Evolutionary conservation across 2,329 filamentous ascomycete genomes (phyloP).

Genomic region (Diplodia corticola): DNA sequence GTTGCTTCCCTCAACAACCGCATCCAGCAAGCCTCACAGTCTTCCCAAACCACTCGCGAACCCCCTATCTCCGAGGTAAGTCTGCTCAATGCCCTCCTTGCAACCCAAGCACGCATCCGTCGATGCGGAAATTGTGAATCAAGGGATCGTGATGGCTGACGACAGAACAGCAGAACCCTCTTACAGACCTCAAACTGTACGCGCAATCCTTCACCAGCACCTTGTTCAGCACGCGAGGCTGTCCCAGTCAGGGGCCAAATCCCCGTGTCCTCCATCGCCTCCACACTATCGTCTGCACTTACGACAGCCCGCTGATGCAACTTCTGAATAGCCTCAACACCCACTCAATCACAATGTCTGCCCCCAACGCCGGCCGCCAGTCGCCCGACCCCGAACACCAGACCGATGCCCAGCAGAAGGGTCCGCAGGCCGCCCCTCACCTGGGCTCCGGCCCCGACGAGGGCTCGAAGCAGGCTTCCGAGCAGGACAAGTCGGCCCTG

Average conservation of each 20-base stretch:
- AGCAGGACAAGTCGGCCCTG: slow-evolving; percentile 52
- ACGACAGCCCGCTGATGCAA: not conserved
- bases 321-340: slow-evolving; percentile 26
- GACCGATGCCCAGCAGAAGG: slow-evolving; percentile 63
- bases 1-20: not conserved
- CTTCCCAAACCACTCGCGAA: not conserved
- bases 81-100: not conserved
- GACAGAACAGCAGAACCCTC: not conserved
- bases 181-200: slow-evolving; percentile 5
- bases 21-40: not conserved
- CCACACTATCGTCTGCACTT: not conserved
- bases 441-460: slow-evolving; percentile 48
- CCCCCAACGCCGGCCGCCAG: slow-evolving; percentile 66
- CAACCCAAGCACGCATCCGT: not conserved
- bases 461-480: slow-evolving; percentile 51
- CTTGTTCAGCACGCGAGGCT: not conserved
- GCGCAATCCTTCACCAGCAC: not conserved
- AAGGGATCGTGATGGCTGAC: not conserved
- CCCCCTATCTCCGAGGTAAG: not conserved
- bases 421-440: slow-evolving; percentile 59
- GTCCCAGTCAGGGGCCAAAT: not conserved
- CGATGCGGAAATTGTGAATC: not conserved
- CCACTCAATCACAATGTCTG: slow-evolving; percentile 60
- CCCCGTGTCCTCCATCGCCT: not conserved
- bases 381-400: slow-evolving; percentile 74